Evolutionary conservation across 2,329 filamentous ascomycete genomes (phyloP).

Genomic region (Cryphonectria nitschkei): DNA sequence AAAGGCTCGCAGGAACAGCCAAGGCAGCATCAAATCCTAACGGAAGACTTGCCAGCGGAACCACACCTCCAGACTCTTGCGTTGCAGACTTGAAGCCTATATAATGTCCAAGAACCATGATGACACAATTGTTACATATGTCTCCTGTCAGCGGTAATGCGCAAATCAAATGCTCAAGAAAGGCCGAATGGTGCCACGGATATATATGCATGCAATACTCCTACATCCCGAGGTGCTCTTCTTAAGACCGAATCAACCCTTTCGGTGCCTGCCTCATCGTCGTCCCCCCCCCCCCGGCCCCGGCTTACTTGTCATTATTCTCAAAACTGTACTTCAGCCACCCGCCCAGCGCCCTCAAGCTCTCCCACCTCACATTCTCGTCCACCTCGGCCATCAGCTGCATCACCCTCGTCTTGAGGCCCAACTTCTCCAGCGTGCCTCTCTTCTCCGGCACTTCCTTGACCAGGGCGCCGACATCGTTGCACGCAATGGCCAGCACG

Average conservation of each 20-base stretch:
- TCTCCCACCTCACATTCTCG: slow-evolving; percentile 91
- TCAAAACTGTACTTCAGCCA: slow-evolving; percentile 70
- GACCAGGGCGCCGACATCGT: slow-evolving; percentile 86
- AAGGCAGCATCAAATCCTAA: neutral
- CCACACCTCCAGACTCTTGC: neutral
- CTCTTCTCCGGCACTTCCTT: slow-evolving; percentile 88
- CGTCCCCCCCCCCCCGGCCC: neutral
- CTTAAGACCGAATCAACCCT: neutral
- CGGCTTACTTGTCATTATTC: slow-evolving; percentile 34
- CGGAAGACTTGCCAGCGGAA: neutral
- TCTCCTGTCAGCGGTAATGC: neutral
- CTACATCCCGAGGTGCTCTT: slow-evolving; percentile 23
- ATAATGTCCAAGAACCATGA: neutral
- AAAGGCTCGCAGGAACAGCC: neutral
- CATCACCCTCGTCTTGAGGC: slow-evolving; percentile 87
- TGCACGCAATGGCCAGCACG: slow-evolving; percentile 89
- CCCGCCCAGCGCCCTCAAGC: slow-evolving; percentile 75
- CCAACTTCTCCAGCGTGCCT: slow-evolving; percentile 77
- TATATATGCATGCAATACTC: slow-evolving; percentile 26
- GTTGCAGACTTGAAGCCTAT: neutral
- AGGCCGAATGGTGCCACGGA: neutral
- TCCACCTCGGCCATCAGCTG: slow-evolving; percentile 89
- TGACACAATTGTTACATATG: neutral
- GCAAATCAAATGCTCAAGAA: neutral
- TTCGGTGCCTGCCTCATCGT: too few relatives aligned